These are phyloP conservation scores for Volutella citrinella DNA, from an alignment of 2,329 filamentous ascomycete species.

Conservation along the genomic window DNA sequence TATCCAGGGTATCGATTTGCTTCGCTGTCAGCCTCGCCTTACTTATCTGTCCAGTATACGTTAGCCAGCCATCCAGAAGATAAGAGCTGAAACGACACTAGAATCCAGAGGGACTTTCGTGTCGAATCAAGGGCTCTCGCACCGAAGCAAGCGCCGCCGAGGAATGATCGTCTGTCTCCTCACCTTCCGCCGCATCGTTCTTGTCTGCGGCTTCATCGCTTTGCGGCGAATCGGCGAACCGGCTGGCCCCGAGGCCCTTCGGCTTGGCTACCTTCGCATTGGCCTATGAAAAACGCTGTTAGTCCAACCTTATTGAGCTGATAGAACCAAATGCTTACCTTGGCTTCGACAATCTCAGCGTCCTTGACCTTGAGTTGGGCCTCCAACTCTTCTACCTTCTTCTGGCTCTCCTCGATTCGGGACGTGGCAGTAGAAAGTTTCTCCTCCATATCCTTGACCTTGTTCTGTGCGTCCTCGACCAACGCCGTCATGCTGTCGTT, in stretches of 20 bases:
- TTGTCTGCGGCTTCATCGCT: slow-evolving; percentile 31
- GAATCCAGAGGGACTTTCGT: too few species aligned
- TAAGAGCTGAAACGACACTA: too few species aligned
- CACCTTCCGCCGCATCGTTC: slow-evolving; percentile 50
- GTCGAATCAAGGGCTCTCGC: slow-evolving; percentile 54
- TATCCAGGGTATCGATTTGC: slow-evolving; percentile 52
- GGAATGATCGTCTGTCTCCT: slow-evolving; percentile 59
- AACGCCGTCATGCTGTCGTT: slow-evolving; percentile 60
- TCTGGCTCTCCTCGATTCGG: slow-evolving; percentile 46
- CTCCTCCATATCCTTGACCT: slow-evolving; percentile 49
- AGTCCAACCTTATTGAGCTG: too few species aligned
- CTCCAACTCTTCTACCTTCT: slow-evolving; percentile 47
- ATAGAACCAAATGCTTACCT: too few species aligned
- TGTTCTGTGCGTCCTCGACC: slow-evolving; percentile 56
- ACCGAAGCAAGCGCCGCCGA: slow-evolving; percentile 66
- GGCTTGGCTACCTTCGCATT: slow-evolving; percentile 40
- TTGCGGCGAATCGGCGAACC: slow-evolving; percentile 45
- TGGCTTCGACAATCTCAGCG: slow-evolving; percentile 60
- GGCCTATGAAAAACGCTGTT: too few species aligned
- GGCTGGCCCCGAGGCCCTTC: slow-evolving; percentile 54
- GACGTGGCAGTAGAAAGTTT: slow-evolving; percentile 43
- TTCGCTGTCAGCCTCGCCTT: slow-evolving; percentile 44
- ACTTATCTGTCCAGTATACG: slow-evolving; percentile 34
- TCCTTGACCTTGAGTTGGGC: slow-evolving; percentile 61
- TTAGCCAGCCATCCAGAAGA: slow-evolving; percentile 15